phyloP scores from a whole-genome alignment of 2,329 filamentous ascomycete species.

The Canariomyces notabilis region DNA sequence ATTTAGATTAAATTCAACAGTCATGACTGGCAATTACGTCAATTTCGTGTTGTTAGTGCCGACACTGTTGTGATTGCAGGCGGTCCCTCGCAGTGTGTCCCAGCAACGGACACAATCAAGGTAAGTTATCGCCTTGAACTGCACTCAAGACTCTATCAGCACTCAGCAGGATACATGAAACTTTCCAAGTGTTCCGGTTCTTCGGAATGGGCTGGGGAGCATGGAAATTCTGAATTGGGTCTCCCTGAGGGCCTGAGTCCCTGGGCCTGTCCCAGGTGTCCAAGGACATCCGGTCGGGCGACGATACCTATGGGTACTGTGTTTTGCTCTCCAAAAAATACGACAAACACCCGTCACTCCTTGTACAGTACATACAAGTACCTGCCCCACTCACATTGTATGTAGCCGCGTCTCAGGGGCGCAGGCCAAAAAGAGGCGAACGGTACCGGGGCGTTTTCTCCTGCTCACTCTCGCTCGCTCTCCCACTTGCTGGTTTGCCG shows the following conservation, averaged over 20 bases:
- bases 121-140: too few species aligned
- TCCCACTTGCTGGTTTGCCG: too few species aligned
- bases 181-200: slow-evolving; percentile 11
- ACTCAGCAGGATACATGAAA: too few species aligned
- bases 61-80: background rate
- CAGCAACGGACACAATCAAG: too few species aligned
- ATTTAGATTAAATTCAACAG: background rate
- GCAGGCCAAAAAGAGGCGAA: background rate
- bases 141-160: too few species aligned
- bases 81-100: background rate
- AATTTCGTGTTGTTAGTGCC: background rate
- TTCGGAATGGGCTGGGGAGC: slow-evolving; percentile 19
- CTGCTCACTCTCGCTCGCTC: background rate
- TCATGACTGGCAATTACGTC: slow-evolving; percentile 3
- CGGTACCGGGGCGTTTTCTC: background rate
- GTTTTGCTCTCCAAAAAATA: background rate
- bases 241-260: too few species aligned
- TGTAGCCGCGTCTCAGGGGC: slow-evolving; percentile 13
- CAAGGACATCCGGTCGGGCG: slow-evolving; percentile 15
- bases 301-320: slow-evolving; percentile 14
- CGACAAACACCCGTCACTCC: background rate
- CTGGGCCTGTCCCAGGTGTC: background rate
- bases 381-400: too few species aligned
- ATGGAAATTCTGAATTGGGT: slow-evolving; percentile 18
- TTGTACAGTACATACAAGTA: slow-evolving; percentile 2